These are phyloP conservation scores for Venturia asperata DNA, from an alignment of 2,329 filamentous ascomycete species.

Conservation along the genomic window DNA sequence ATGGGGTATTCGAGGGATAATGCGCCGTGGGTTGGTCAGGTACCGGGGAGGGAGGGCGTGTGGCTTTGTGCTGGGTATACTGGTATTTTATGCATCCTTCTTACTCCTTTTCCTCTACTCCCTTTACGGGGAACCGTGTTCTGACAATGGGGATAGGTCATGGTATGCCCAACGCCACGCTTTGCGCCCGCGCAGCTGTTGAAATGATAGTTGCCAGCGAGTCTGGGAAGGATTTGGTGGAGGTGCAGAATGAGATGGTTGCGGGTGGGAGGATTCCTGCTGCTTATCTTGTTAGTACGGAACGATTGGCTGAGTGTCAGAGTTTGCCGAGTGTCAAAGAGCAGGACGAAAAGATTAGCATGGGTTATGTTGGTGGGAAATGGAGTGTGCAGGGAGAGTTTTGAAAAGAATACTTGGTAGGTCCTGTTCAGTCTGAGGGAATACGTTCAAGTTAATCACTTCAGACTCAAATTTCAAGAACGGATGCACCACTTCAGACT, in stretches of 20 bases:
- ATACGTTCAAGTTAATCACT: no score
- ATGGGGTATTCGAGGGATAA: conserved; percentile 69
- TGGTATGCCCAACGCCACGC: conserved; percentile 67
- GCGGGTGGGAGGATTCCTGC: conserved; percentile 31
- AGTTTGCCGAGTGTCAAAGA: conserved; percentile 11
- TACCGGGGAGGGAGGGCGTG: conserved; percentile 55
- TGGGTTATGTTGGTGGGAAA: background rate
- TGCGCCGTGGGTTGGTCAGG: conserved; percentile 61
- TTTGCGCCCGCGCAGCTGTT: conserved; percentile 58
- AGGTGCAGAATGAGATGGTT: conserved; percentile 30
- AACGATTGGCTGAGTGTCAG: conserved; percentile 30
- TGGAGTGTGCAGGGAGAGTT: background rate
- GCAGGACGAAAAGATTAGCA: conserved; percentile 10
- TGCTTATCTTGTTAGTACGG: conserved; percentile 33
- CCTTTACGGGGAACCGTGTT: background rate
- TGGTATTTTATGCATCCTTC: conserved; percentile 17
- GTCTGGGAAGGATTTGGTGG: conserved; percentile 29
- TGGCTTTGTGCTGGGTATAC: conserved; percentile 62
- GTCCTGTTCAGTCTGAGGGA: no score
- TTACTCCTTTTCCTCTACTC: no score
- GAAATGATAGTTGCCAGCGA: conserved; percentile 48
- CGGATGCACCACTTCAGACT: no score
- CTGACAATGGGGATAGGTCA: conserved; percentile 38
- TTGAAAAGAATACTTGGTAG: background rate
- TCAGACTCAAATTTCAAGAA: no score